A percentile compares a stretch with the other conserved stretches of the same genome.
phyloP scores from a whole-genome alignment of 768 basidiomycete species.

The Hysterangium stoloniferum region DNA sequence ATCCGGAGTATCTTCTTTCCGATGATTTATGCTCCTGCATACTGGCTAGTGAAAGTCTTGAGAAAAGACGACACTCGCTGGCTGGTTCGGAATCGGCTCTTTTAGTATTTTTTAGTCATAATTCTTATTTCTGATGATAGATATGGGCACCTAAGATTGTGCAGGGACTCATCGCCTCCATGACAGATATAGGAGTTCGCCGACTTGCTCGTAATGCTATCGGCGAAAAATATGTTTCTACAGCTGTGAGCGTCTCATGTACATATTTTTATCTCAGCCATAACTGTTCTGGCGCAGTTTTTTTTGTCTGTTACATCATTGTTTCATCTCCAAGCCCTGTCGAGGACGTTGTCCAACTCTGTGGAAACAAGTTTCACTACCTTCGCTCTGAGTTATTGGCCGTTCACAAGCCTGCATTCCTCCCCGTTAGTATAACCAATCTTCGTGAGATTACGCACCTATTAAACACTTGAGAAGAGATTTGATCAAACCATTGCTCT shows the following conservation, averaged over 20 bases:
- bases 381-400: conserved; percentile 70
- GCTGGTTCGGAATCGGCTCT: conserved; percentile 44
- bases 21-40: conserved; percentile 69
- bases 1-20: conserved; percentile 82
- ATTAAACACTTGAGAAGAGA: conserved; percentile 2
- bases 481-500: conserved; percentile 34
- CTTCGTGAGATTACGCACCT: neutral
- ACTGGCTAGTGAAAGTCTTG: conserved; percentile 54
- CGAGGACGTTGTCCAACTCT: conserved; percentile 88
- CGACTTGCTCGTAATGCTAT: conserved; percentile 50
- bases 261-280: neutral
- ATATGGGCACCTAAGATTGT: conserved; percentile 66
- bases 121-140: conserved; percentile 30
- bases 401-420: conserved; percentile 32
- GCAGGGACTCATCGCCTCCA: conserved; percentile 68
- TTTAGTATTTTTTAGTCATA: conserved; percentile 3
- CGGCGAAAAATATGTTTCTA: conserved; percentile 48
- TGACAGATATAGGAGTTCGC: conserved; percentile 71
- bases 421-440: neutral
- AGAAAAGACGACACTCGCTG: conserved; percentile 46
- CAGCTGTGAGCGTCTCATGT: conserved; percentile 47
- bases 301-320: conserved; percentile 78
- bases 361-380: conserved; percentile 82
- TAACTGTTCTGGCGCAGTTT: conserved; percentile 36
- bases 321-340: conserved; percentile 78